Base-by-base conservation (phyloP, 371 early-diverging fungal genomes). In the Nematocida sp. region DNA sequence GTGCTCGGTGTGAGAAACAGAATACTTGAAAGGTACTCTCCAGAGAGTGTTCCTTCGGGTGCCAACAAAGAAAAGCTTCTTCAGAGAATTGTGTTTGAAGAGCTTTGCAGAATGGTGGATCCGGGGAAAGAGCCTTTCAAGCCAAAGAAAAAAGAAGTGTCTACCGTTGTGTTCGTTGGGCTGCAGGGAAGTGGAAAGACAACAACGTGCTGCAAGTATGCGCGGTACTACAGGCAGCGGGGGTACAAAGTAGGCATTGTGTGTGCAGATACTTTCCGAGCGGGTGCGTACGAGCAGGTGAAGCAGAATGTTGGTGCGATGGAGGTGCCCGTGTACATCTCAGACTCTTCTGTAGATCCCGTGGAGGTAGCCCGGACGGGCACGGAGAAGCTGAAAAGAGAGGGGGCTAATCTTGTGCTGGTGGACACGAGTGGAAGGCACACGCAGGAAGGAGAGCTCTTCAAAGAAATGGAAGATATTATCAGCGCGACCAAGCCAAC, bases 271-370 rank as follows among this genome's bases (percentile, higher is more conserved):
- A 98, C 99, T 3, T 98, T 96, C 84, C 90, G 99, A 83, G 99
- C 99, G 55, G 99, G 99, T 85, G 99, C 99, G 3, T 96, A 94
- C 83, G 99, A 96, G 85, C 99, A 98, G 85, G 86, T 97, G 74
- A 93, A 92, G 83, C 98, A 98, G 80, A 98, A 98, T 80, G 95
- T 96, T 2, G 88, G 91, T 27, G 92, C 93, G 79, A 95, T 95
- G 23, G 92, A 94, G 78, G 91, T 98, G 46, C 95, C 96, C 50
- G 95, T 89, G 82, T 98, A 89, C 83, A 96, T 94, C 54, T 89
- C 90, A 74, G 92, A 92, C 77, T 87, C 87, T 27, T 94, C 95
- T 79, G 87, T 89, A 0, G 95, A 98, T 83, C 96, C 99, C 2
- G 96, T 92, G 17, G 85, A 87, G 46, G 88, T 98, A 45, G 96